These are phyloP conservation scores for Alternaria sp. DNA, from an alignment of 2,329 filamentous ascomycete genomes.

Conservation along the genomic window DNA sequence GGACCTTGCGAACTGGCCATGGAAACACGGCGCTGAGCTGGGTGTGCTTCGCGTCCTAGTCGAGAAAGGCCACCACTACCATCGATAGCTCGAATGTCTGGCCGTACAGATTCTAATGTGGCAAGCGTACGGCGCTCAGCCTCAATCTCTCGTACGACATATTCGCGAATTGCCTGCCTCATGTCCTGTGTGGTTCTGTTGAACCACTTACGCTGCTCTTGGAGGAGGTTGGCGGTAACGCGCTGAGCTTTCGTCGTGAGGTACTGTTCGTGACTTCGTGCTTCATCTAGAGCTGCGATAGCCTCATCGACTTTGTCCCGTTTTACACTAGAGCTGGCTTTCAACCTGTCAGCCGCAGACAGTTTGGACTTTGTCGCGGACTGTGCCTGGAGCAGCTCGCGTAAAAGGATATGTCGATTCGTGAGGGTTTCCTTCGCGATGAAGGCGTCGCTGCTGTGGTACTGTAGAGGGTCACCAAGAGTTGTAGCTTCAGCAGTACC, in stretches of 20 bases:
- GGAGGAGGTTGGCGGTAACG: constrained; percentile 86
- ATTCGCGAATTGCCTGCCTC: constrained; percentile 84
- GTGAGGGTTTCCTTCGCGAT: constrained; percentile 98
- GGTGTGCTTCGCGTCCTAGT: constrained; percentile 87
- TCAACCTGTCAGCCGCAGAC: constrained; percentile 86
- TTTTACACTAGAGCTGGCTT: constrained; percentile 83
- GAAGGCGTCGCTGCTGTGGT: constrained; percentile 94
- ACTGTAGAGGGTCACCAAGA: constrained; percentile 89
- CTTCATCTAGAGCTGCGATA: constrained; percentile 89
- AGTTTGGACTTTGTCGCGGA: constrained; percentile 83
- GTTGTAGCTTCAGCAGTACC: constrained; percentile 96
- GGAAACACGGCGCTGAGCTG: constrained; percentile 74
- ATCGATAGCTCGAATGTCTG: constrained; percentile 93
- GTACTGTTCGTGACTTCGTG: constrained; percentile 79
- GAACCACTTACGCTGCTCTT: constrained; percentile 93
- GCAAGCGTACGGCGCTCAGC: constrained; percentile 90
- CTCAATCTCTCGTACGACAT: constrained; percentile 93
- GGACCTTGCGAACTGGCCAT: constrained; percentile 90
- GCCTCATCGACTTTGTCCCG: constrained; percentile 98
- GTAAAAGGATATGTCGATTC: constrained; percentile 94
- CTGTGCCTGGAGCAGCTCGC: constrained; percentile 91
- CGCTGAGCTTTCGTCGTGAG: constrained; percentile 85
- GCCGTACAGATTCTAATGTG: constrained; percentile 89
- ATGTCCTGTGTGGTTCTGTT: constrained; percentile 84
- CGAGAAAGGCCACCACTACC: constrained; percentile 87